Base-by-base conservation (phyloP, 208 protist species). In the Acanthamoeba castellanii region DNA sequence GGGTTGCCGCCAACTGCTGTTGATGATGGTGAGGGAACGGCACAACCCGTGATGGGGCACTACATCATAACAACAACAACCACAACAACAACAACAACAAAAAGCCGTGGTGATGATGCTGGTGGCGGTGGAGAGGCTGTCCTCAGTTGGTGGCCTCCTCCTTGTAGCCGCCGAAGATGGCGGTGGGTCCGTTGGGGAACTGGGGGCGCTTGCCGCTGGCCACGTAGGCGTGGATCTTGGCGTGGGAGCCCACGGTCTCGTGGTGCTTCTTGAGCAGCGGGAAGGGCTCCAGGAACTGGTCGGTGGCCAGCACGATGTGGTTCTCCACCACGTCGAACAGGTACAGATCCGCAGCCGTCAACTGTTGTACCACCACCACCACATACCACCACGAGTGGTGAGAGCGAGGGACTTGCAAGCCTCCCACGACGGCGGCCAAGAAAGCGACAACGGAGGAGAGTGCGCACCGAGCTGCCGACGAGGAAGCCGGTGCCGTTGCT, bases 231-330 rank as follows among this genome's bases (percentile, higher is more conserved):
- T 81, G 72, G 34, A 81, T 81, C 72, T 47, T 81, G 20, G 72
- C 20, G 34, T 81, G 72, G 5, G 72, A 34, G 7, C 16, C 72
- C n/a, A 81, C 72, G 32, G 72, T 47, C 18, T 81, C 72, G 72
- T 81, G 72, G 18, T 45, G 72, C 34, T 81, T 81, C 72, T 81
- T 81, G 72, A 81, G 9, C n/a, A 50, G 34, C 20, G 72, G 72
- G 72, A 81, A 81, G 20, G 72, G 20, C n/a, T 81, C 72, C 32
- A 81, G 72, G 72, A 81, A 14, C 72, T 81, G 11, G 4, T 81
- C 72, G 9, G 34, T 47, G 72, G 72, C 72, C 34, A 81, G 72
- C n/a, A 81, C 72, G n/a, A 81, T 81, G 72, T 81, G 72, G 72
- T 81, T 81, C 34, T 81, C 72, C 11, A 81, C 34, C 16, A 81